Percentiles rank a stretch among this genome's conserved stretches.
phyloP scores from a whole-genome alignment of 2,329 filamentous ascomycete species.

The Beauveria pseudobassiana region DNA sequence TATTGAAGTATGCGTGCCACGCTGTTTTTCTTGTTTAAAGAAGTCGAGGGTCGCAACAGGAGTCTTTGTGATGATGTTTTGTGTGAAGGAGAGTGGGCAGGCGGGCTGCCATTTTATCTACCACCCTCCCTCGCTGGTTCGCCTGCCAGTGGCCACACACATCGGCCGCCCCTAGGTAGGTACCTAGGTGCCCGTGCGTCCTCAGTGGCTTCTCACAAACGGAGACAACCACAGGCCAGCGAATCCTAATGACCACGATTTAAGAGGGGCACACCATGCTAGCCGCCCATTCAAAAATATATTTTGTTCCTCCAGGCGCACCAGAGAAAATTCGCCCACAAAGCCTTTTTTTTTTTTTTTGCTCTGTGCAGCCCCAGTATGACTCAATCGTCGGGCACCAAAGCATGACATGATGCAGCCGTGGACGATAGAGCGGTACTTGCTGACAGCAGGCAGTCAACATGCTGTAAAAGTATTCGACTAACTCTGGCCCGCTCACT shows the following conservation, averaged over 20 bases:
- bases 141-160: background rate
- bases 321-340: background rate
- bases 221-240: background rate
- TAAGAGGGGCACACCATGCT: background rate
- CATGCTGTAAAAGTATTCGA: background rate
- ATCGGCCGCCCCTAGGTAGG: background rate
- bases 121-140: background rate
- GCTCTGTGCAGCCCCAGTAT: slow-evolving; percentile 1
- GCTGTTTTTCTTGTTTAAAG: background rate
- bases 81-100: slow-evolving; percentile 6
- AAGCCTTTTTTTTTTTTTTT: background rate
- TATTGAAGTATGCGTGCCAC: slow-evolving; percentile 36
- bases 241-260: background rate
- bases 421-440: background rate
- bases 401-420: background rate
- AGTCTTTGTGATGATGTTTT: slow-evolving; percentile 13
- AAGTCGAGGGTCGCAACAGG: background rate
- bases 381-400: slow-evolving; percentile 9
- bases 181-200: too few relatives aligned
- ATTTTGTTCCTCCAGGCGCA: background rate
- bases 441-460: too few relatives aligned
- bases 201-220: background rate
- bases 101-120: slow-evolving; percentile 8
- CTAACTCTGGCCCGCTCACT: background rate
- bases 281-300: background rate